Conservation (phyloP, 2,329 filamentous ascomycete genomes). For the Penicillium olsonii region DNA sequence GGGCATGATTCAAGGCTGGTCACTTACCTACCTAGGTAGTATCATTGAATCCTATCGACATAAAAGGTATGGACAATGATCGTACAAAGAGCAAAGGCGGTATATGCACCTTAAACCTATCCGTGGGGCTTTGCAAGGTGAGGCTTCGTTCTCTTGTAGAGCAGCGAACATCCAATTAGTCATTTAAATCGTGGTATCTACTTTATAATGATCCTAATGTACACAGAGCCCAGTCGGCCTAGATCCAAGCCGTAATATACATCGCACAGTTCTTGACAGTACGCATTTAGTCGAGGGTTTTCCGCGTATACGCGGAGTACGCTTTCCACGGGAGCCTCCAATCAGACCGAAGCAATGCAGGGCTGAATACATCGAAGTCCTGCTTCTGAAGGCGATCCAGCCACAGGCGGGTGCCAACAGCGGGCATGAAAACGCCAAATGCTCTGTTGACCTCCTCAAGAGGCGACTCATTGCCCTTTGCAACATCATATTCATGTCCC, state of each 20-base stretch:
- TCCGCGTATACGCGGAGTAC: conserved; percentile 61
- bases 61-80: too few species aligned
- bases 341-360: conserved; percentile 63
- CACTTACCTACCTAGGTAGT: too few species aligned
- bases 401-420: conserved; percentile 75
- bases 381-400: conserved; percentile 73
- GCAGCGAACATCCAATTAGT: neutral
- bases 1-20: too few species aligned
- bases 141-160: too few species aligned
- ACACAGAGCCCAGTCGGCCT: neutral
- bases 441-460: conserved; percentile 62
- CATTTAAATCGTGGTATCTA: neutral
- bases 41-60: too few species aligned
- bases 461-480: conserved; percentile 41
- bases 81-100: too few species aligned
- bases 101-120: too few species aligned
- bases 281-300: conserved; percentile 45
- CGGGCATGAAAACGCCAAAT: conserved; percentile 80
- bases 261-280: conserved; percentile 14
- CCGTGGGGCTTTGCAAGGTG: too few species aligned
- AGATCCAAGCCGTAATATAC: conserved; percentile 10
- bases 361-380: conserved; percentile 80
- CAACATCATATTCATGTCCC: conserved; percentile 58
- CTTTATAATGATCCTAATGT: neutral
- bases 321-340: conserved; percentile 87